A percentile compares a stretch with the other conserved stretches of the same genome.
Evolutionary conservation across 345 rosid genomes (phyloP).

Genomic region (Aethionema arabicum): DNA sequence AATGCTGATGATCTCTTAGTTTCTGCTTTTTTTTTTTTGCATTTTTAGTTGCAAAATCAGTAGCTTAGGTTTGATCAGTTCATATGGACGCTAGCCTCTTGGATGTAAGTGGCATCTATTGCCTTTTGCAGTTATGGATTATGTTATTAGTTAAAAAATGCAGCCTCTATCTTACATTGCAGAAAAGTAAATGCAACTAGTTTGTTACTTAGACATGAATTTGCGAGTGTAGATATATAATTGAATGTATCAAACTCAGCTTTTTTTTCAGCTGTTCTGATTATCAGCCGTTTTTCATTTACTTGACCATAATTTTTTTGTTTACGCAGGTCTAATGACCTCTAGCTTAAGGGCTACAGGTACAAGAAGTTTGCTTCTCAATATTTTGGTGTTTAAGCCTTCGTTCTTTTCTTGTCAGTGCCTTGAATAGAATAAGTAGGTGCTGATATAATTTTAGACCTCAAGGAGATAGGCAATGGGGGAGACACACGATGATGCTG

Average conservation of each 20-base stretch:
- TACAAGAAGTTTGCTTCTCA: slow-evolving; percentile 35
- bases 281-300: not conserved
- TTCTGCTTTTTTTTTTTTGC: slow-evolving; percentile 2
- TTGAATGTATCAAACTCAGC: slow-evolving; percentile 1
- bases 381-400: slow-evolving; percentile 37
- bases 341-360: slow-evolving; percentile 44
- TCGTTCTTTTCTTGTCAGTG: slow-evolving; percentile 30
- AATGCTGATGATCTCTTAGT: slow-evolving; percentile 2
- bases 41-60: slow-evolving; percentile 17
- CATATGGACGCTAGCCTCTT: not conserved
- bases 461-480: slow-evolving; percentile 68
- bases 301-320: slow-evolving; percentile 24
- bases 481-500: slow-evolving; percentile 69
- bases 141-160: not conserved
- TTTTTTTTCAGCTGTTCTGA: not conserved
- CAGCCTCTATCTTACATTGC: slow-evolving; percentile 4
- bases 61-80: slow-evolving; percentile 39
- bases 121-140: not conserved
- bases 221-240: not conserved
- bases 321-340: slow-evolving; percentile 53
- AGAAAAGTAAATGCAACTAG: not conserved
- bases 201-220: slow-evolving; percentile 11
- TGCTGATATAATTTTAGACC: slow-evolving; percentile 61
- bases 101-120: slow-evolving; percentile 1
- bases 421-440: slow-evolving; percentile 59